phyloP scores from a whole-genome alignment of 2,329 filamentous ascomycete genomes.

The Cladophialophora carrionii region DNA sequence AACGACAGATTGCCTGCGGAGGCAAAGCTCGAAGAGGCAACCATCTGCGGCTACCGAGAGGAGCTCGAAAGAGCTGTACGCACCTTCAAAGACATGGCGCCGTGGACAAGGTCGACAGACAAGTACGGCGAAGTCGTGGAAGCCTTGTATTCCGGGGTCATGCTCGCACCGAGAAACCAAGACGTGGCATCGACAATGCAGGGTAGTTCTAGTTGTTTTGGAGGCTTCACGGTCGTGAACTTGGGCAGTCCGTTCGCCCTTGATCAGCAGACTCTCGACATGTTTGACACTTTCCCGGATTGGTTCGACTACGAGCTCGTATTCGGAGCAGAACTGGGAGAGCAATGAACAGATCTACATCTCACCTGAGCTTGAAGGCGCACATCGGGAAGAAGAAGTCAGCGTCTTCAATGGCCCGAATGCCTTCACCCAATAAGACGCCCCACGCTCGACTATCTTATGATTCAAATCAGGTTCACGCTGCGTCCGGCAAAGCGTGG shows the following conservation, averaged over 20 bases:
- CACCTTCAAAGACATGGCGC: constrained; percentile 15
- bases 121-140: constrained; percentile 14
- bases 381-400: neutral
- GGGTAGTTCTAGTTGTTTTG: neutral
- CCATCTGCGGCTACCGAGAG: constrained; percentile 1
- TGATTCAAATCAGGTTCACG: neutral
- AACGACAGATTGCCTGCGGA: constrained; percentile 5
- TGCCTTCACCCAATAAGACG: neutral
- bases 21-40: neutral
- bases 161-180: neutral
- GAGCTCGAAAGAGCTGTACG: constrained; percentile 12
- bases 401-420: neutral
- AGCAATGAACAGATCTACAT: neutral
- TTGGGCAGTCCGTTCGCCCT: neutral
- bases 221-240: neutral
- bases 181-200: neutral
- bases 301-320: constrained; percentile 17
- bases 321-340: constrained; percentile 1
- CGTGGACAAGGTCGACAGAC: constrained; percentile 14
- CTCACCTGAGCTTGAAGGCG: neutral
- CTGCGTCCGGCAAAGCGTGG: neutral
- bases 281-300: constrained; percentile 8
- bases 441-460: neutral
- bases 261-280: constrained; percentile 2
- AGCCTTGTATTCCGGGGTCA: constrained; percentile 7